Conservation (phyloP, 768 basidiomycete species). For the Russula emetica region DNA sequence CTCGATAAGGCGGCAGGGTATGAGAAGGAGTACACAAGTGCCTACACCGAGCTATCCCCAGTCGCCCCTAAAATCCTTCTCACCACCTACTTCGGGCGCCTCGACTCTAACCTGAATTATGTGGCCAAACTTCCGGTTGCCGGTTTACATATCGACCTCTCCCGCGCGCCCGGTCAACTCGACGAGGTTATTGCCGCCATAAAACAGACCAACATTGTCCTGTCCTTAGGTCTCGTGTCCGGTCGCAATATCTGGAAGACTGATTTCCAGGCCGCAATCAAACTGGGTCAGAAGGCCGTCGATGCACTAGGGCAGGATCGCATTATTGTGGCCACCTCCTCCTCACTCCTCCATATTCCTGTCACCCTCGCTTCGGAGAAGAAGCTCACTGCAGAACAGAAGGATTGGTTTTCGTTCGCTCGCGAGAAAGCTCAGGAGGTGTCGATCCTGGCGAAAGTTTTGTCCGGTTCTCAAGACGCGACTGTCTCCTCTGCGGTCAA, state of each 20-base stretch:
- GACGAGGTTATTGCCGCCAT: slow-evolving; percentile 75
- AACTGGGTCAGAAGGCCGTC: slow-evolving; percentile 79
- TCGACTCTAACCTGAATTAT: slow-evolving; percentile 86
- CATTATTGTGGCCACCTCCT: slow-evolving; percentile 92
- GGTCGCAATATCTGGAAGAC: slow-evolving; percentile 99
- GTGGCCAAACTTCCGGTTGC: slow-evolving; percentile 88
- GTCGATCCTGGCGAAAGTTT: slow-evolving; percentile 74
- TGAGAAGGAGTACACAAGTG: slow-evolving; percentile 72
- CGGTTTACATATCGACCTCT: slow-evolving; percentile 94
- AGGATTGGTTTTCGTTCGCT: slow-evolving; percentile 99
- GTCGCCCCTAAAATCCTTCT: slow-evolving; percentile 89
- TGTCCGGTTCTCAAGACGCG: slow-evolving; percentile 81
- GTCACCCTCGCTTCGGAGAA: slow-evolving; percentile 92
- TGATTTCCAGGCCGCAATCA: slow-evolving; percentile 80
- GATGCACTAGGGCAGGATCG: slow-evolving; percentile 78
- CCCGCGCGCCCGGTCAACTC: slow-evolving; percentile 89
- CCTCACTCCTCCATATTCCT: slow-evolving; percentile 96
- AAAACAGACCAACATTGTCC: slow-evolving; percentile 72
- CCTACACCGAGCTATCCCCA: slow-evolving; percentile 76
- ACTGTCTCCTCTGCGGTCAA: slow-evolving; percentile 70
- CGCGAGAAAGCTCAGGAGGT: slow-evolving; percentile 94
- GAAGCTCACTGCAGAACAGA: slow-evolving; percentile 82
- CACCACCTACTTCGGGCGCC: slow-evolving; percentile 95
- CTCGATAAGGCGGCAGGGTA: slow-evolving; percentile 76
- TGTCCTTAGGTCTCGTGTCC: slow-evolving; percentile 94